A percentile compares a stretch with the other conserved stretches of the same genome.
Evolutionary conservation across 1,139 yeast genomes (phyloP).

Genomic region (Candida dubliniensis): DNA sequence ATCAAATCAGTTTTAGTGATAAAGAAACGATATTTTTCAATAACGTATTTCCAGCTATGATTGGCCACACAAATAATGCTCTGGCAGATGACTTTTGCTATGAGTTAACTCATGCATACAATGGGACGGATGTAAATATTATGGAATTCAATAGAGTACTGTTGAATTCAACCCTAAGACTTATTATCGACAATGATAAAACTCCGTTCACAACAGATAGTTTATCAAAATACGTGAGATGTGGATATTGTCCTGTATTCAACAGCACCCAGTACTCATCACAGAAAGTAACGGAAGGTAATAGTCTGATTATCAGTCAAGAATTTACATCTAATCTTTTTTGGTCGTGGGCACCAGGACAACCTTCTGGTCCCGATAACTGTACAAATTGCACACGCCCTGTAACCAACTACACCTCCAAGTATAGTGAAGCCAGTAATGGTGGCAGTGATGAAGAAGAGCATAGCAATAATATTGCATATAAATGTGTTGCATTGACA

Average conservation of each 20-base stretch:
- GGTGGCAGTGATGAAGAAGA: constrained; percentile 2
- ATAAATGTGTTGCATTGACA: constrained; percentile 60
- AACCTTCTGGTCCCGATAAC: constrained; percentile 37
- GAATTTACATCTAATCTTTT: constrained; percentile 32
- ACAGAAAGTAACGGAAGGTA: constrained; percentile 11
- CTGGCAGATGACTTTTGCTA: constrained; percentile 11
- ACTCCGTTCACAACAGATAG: constrained; percentile 31
- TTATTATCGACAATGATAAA: constrained; percentile 31
- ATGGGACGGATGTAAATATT: constrained; percentile 1
- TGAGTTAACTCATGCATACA: constrained; percentile 1
- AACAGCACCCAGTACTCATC: constrained; percentile 33
- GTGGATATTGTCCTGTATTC: constrained; percentile 66
- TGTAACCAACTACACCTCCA: neutral
- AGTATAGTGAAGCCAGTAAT: too few species aligned
- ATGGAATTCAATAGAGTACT: constrained; percentile 19
- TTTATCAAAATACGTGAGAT: constrained; percentile 37
- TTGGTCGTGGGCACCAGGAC: constrained; percentile 73
- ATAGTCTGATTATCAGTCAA: constrained; percentile 7
- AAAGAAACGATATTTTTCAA: constrained; percentile 21
- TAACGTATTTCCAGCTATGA: constrained; percentile 16
- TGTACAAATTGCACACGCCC: neutral
- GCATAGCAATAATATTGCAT: constrained; percentile 35
- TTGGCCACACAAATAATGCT: constrained; percentile 11
- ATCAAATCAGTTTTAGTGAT: constrained; percentile 23
- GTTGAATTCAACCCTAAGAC: constrained; percentile 36